These are phyloP conservation scores for Chamaecrista fasciculata DNA, from an alignment of 306 rosid genomes.

Conservation along the genomic window DNA sequence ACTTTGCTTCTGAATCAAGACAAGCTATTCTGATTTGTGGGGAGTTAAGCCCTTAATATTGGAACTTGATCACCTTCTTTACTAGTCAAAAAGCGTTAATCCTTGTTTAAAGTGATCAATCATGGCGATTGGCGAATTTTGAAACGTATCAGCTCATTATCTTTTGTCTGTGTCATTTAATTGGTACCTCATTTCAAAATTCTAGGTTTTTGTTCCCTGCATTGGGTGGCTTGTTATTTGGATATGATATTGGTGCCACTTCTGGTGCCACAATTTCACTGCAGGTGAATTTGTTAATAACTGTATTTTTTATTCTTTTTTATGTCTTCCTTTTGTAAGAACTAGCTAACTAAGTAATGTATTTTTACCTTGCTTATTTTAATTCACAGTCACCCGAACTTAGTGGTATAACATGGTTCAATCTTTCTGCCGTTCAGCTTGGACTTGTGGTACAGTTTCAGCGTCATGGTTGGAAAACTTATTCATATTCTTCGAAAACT, in stretches of 20 bases:
- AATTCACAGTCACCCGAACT: slow-evolving; percentile 83
- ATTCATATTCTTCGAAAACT: slow-evolving; percentile 13
- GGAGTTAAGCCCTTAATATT: neutral
- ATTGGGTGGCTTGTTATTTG: slow-evolving; percentile 93
- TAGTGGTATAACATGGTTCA: slow-evolving; percentile 81
- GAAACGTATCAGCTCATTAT: neutral
- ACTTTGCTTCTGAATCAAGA: slow-evolving; percentile 10
- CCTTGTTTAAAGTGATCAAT: slow-evolving; percentile 9
- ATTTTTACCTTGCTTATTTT: slow-evolving; percentile 25
- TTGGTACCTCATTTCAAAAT: slow-evolving; percentile 24
- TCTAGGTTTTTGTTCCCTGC: slow-evolving; percentile 92
- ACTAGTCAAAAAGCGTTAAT: neutral
- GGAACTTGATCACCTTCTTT: neutral
- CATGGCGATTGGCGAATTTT: neutral
- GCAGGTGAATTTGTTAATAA: slow-evolving; percentile 50
- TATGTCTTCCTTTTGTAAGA: neutral
- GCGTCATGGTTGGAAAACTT: slow-evolving; percentile 14
- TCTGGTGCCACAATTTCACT: slow-evolving; percentile 87
- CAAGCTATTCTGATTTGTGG: neutral
- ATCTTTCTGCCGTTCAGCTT: slow-evolving; percentile 75
- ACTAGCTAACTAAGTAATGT: neutral
- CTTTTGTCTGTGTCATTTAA: slow-evolving; percentile 16
- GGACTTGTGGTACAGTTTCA: slow-evolving; percentile 83
- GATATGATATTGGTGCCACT: slow-evolving; percentile 97
- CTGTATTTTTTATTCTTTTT: slow-evolving; percentile 2